Conservation (phyloP, 2,329 filamentous ascomycete species). For the Rutstroemia sp. region DNA sequence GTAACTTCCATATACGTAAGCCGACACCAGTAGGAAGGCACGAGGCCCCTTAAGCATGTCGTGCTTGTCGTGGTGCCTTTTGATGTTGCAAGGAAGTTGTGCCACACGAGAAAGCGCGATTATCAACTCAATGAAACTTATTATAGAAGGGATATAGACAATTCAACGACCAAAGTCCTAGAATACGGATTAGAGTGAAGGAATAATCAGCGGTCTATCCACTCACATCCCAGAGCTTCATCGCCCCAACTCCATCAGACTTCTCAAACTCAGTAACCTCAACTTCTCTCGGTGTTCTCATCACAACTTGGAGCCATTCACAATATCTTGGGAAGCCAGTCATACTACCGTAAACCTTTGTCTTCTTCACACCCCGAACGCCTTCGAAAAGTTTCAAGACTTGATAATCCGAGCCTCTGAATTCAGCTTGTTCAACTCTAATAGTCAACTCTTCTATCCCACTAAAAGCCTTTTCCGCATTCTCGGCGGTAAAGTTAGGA, state of each 20-base stretch:
- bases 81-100: no score
- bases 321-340: constrained; percentile 23
- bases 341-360: constrained; percentile 32
- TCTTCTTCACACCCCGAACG: constrained; percentile 37
- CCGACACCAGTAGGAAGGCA: no score
- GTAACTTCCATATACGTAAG: no score
- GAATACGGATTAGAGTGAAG: not conserved
- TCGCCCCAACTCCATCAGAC: not conserved
- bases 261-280: not conserved
- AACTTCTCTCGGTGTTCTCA: constrained; percentile 15
- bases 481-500: constrained; percentile 34
- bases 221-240: not conserved
- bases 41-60: no score
- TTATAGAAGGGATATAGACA: not conserved
- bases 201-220: not conserved
- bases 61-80: no score
- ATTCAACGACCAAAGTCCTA: not conserved
- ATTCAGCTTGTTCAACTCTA: constrained; percentile 41
- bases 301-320: constrained; percentile 22
- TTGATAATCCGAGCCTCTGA: constrained; percentile 34
- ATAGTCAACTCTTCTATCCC: constrained; percentile 40
- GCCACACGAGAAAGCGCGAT: no score
- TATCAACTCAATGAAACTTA: no score
- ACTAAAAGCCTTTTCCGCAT: constrained; percentile 37
- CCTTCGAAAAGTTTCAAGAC: constrained; percentile 38